These are phyloP conservation scores for Phytophthora pluvialis DNA, from an alignment of 352 stramenopile genomes.

Conservation along the genomic window DNA sequence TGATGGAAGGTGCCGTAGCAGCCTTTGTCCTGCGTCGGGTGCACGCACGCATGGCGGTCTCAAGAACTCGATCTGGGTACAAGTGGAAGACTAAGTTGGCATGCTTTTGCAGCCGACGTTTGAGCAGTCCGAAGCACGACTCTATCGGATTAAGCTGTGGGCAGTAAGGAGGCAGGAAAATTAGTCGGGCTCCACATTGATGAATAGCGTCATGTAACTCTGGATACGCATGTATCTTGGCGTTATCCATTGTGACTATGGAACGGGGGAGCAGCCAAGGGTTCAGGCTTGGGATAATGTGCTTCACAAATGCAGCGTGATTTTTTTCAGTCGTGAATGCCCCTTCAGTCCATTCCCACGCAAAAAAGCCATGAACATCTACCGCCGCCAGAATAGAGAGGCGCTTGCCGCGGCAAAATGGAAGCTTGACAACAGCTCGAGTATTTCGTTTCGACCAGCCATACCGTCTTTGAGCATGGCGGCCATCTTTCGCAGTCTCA, in stretches of 20 bases:
- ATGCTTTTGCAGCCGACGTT: constrained; percentile 48
- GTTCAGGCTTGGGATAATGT: constrained; percentile 84
- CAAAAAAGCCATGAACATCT: constrained; percentile 5
- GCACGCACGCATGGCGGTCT: not conserved
- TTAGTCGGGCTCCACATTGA: constrained; percentile 90
- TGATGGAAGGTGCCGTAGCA: not conserved
- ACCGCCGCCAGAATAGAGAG: constrained; percentile 12
- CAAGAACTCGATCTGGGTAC: constrained; percentile 6
- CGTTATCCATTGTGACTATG: constrained; percentile 60
- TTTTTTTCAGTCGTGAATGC: constrained; percentile 84
- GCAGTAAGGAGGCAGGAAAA: constrained; percentile 17
- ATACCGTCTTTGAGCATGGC: constrained; percentile 18
- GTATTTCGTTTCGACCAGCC: constrained; percentile 23
- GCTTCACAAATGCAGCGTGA: constrained; percentile 73
- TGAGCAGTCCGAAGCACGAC: constrained; percentile 70
- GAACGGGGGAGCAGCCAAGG: constrained; percentile 73
- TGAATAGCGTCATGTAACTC: constrained; percentile 93
- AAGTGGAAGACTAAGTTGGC: constrained; percentile 8
- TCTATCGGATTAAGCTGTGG: constrained; percentile 23
- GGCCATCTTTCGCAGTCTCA: constrained; percentile 25
- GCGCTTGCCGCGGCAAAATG: constrained; percentile 5
- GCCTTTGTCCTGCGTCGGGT: constrained; percentile 4
- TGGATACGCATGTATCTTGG: constrained; percentile 88
- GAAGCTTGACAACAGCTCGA: constrained; percentile 10
- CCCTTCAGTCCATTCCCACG: constrained; percentile 7